Evolutionary conservation across 1,284 basidiomycete genomes (phyloP).

Genomic region (Tetrapyrgos nigripes): DNA sequence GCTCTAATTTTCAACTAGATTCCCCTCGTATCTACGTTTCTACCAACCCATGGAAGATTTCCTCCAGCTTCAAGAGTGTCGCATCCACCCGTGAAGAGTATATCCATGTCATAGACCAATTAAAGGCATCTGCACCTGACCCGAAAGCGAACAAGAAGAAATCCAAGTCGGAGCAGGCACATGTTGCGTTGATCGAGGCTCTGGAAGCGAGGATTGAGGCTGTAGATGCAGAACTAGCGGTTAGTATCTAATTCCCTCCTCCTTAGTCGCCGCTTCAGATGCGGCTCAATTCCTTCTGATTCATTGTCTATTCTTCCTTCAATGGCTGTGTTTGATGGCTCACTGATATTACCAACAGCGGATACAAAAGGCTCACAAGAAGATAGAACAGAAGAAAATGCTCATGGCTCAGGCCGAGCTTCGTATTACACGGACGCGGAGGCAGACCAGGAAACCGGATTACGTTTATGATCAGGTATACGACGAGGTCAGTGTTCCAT

Average conservation of each 20-base stretch:
- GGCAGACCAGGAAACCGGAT: conserved; percentile 73
- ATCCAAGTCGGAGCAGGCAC: conserved; percentile 57
- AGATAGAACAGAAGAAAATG: conserved; percentile 69
- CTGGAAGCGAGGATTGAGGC: conserved; percentile 67
- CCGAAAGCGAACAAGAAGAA: conserved; percentile 45
- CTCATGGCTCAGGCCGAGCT: conserved; percentile 76
- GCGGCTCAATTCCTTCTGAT: conserved; percentile 8
- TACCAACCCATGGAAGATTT: conserved; percentile 86
- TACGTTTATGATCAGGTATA: conserved; percentile 76
- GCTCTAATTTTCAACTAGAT: conserved; percentile 54
- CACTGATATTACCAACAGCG: conserved; percentile 57
- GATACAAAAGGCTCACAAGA: conserved; percentile 68
- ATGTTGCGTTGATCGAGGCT: conserved; percentile 62
- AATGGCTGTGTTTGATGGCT: conserved; percentile 20
- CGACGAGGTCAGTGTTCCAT: conserved; percentile 57
- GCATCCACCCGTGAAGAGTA: conserved; percentile 78
- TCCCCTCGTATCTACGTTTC: conserved; percentile 81
- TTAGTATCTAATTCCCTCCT: conserved; percentile 47
- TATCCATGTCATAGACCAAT: conserved; percentile 58
- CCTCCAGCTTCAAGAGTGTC: conserved; percentile 71
- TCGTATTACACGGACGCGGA: conserved; percentile 75
- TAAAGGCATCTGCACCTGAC: conserved; percentile 58
- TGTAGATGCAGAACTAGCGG: conserved; percentile 72
- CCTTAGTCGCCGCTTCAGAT: not conserved
- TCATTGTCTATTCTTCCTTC: conserved; percentile 11